Base-by-base conservation (phyloP, 106 monocot genomes). In the Vanilla planifolia region DNA sequence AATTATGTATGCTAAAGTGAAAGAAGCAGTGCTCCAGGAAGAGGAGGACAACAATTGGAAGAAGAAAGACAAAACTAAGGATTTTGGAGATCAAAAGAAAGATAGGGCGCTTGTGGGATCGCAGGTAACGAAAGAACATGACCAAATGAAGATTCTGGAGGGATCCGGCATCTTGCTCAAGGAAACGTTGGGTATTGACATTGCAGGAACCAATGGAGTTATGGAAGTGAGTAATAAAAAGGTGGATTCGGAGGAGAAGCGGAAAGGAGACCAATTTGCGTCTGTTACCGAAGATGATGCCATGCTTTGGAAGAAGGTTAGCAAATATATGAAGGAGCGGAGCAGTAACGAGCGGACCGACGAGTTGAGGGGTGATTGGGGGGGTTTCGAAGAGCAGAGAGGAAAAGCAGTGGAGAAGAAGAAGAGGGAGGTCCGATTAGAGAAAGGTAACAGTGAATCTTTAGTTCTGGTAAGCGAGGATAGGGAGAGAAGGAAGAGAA, bases 231-330 rank as follows among this genome's bases (percentile, higher is more conserved):
- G 29, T 15, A 41, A 64, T 27, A 59, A 34, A 45, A 40, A 59
- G 25, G 48, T 40, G 25, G 48, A 36, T 46, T 39, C 60, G 34
- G 47, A 63, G n/a, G 25, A 37, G 32, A 20, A 39, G 64, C 23
- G 27, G 34, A 19, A 26, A 35, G 9, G 23, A 42, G 24, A 46
- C 11, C 2, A 2, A 56, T 37, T 51, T 51, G 6, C 15, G 21
- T 6, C 20, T 51, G 50, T 6, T 0, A 25, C 25, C 8, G 50
- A 51, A 51, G 8, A 7, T 51, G 13, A 26, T 24, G 50, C 24
- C 2, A 2, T 51, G 8, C 8, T 25, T 51, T 21, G 25, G 63
- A 48, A 61, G 41, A 29, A 44, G 6, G 9, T 16, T 42, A 26
- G 13, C 14, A 34, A 36, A 15, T n/a, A n/a, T n/a, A n/a, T n/a